These are phyloP conservation scores for Cystofilobasidium bisporidii DNA, from an alignment of 768 basidiomycete genomes.

Conservation along the genomic window DNA sequence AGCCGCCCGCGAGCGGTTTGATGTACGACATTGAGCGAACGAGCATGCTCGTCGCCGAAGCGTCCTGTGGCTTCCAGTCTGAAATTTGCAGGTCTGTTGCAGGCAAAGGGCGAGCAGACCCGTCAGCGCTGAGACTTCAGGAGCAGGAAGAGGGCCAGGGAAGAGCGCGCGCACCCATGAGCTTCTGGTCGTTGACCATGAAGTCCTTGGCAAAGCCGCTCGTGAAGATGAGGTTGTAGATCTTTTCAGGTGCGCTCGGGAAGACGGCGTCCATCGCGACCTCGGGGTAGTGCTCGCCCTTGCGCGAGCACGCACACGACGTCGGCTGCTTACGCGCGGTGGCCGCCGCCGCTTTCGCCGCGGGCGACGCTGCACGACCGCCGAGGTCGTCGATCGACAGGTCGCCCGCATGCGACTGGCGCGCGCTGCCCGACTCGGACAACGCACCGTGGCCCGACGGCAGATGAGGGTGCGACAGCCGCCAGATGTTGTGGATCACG, in stretches of 20 bases:
- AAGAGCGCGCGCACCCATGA: conserved; percentile 56
- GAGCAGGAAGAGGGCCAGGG: neutral
- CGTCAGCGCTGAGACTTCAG: neutral
- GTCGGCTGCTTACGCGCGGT: conserved; percentile 31
- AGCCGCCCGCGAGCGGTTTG: conserved; percentile 73
- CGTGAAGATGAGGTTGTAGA: conserved; percentile 90
- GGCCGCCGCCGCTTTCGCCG: neutral
- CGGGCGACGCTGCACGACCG: neutral
- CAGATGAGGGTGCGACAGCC: conserved; percentile 66
- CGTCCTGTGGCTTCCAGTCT: conserved; percentile 70
- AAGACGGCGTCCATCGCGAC: conserved; percentile 65
- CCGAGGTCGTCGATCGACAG: neutral
- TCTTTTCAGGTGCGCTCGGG: conserved; percentile 86
- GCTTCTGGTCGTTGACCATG: conserved; percentile 76
- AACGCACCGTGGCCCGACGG: conserved; percentile 29
- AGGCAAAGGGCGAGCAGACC: neutral
- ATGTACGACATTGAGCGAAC: conserved; percentile 90
- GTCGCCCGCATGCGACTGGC: neutral
- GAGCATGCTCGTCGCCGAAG: conserved; percentile 55
- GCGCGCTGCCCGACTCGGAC: conserved; percentile 9
- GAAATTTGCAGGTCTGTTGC: conserved; percentile 80
- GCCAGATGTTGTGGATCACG: conserved; percentile 92
- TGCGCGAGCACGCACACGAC: conserved; percentile 60
- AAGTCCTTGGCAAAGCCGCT: conserved; percentile 94
- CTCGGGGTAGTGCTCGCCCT: conserved; percentile 61